Evolutionary conservation across 306 rosid genomes (phyloP).

Genomic region (Fragaria vesca): DNA sequence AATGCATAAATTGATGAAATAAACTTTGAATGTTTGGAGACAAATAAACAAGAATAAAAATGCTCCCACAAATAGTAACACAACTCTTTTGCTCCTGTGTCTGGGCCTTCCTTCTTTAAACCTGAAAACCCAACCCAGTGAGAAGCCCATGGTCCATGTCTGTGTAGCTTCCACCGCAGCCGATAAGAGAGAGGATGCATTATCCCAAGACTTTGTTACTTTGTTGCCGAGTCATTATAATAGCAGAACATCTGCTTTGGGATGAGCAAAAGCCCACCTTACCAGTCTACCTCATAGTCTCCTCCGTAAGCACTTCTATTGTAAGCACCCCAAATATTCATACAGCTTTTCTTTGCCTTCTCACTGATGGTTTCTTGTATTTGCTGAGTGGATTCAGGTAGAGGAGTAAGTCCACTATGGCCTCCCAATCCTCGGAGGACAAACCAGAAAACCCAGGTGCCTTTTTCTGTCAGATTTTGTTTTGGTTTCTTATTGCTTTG

Average conservation of each 20-base stretch:
- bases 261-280: conserved; percentile 24
- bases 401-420: conserved; percentile 39
- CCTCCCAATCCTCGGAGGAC: conserved; percentile 39
- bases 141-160: neutral
- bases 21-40: too few relatives aligned
- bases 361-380: neutral
- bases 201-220: neutral
- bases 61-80: too few relatives aligned
- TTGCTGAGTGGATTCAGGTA: conserved; percentile 20
- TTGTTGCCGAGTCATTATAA: neutral
- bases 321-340: neutral
- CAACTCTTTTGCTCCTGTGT: too few relatives aligned
- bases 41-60: too few relatives aligned
- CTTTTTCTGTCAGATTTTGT: neutral
- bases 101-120: too few relatives aligned
- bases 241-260: conserved; percentile 19
- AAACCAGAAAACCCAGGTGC: conserved; percentile 45
- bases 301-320: conserved; percentile 1
- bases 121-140: neutral
- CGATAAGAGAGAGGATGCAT: neutral
- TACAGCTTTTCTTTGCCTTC: neutral
- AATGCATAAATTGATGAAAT: too few relatives aligned
- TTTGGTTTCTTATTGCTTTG: neutral
- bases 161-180: neutral
- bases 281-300: neutral